phyloP scores from a whole-genome alignment of 202 grass and related monocot genomes.

The Musa balbisiana region DNA sequence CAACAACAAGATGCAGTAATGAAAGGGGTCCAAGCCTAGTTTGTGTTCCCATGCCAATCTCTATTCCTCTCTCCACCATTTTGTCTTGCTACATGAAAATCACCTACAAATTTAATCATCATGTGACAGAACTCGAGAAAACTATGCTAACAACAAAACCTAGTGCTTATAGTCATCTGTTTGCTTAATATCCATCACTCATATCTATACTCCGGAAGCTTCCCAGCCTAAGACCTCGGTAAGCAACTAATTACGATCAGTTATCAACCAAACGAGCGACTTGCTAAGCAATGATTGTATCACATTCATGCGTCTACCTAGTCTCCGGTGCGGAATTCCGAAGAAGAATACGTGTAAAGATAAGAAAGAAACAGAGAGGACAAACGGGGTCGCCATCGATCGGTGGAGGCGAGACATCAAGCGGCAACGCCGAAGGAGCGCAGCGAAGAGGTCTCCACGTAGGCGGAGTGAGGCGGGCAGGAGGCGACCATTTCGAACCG shows the following conservation, averaged over 20 bases:
- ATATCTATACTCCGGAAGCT: not conserved
- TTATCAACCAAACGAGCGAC: not conserved
- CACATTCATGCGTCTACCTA: not conserved
- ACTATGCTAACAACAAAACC: not conserved
- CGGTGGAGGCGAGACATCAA: constrained; percentile 8
- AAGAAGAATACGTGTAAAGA: not conserved
- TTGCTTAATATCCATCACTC: not conserved
- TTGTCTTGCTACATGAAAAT: no score
- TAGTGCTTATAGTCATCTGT: not conserved
- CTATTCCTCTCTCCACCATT: no score
- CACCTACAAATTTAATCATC: no score
- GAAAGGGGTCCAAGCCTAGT: no score
- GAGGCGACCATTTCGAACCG: not conserved
- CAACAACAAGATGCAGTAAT: no score
- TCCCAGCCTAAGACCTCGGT: not conserved
- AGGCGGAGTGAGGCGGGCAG: not conserved
- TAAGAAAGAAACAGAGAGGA: not conserved
- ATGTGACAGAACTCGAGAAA: no score
- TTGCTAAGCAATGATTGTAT: no score
- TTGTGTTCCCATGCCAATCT: no score
- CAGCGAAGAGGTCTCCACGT: not conserved
- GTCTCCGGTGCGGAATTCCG: not conserved
- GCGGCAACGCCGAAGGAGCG: not conserved
- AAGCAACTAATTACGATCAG: not conserved
- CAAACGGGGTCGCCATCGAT: constrained; percentile 9